Evolutionary conservation across 1,284 basidiomycete species (phyloP), one percentile per base, ranked within the genome.

Genomic region (Naganishia liquefaciens): DNA sequence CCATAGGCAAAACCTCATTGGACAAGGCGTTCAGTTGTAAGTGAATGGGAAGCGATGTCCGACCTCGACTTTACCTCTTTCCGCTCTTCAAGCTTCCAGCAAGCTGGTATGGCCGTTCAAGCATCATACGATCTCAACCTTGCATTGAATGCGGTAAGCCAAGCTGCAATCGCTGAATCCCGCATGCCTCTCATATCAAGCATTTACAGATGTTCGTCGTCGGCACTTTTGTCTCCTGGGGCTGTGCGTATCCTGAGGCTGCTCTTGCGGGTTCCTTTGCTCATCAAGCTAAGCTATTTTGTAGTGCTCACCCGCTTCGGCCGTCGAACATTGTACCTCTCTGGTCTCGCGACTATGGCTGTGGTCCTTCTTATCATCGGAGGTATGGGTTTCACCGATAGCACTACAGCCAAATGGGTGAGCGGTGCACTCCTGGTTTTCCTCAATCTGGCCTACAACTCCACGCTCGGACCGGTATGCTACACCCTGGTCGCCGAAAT

Each of bases 301-400:
- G 15, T 21, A 63, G 60, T 76, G 47, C 78, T 80, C 54, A 69
- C 68, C 15, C 68, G 66, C 46, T 64, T 76, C 54, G 81, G 81
- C 23, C 78, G 81, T 28, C 77, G 81, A n/a, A 72, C 75, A 1
- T 70, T 82, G 49, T 83, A 81, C 76, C 68, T 80, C 46, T 66
- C 64, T 33, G 83, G 82, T 37, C 74, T 82, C 64, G 65, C 68
- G 46, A 50, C 67, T 65, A 79, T 81, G 76, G 68, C 72, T 50
- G 60, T 74, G 61, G 71, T 79, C n/a, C 75, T 83, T 43, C 68
- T 80, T 68, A 67, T 79, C 70, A 78, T 81, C 65, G 82, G 81
- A 33, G 73, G 70, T 3, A 70, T 80, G 55, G 77, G 76, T 33
- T 78, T 75, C 65, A 70, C 67, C n/a, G 69, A 71, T 27, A 27